Base-by-base conservation (phyloP, 352 stramenopile genomes). In the Globisporangium canariense region DNA sequence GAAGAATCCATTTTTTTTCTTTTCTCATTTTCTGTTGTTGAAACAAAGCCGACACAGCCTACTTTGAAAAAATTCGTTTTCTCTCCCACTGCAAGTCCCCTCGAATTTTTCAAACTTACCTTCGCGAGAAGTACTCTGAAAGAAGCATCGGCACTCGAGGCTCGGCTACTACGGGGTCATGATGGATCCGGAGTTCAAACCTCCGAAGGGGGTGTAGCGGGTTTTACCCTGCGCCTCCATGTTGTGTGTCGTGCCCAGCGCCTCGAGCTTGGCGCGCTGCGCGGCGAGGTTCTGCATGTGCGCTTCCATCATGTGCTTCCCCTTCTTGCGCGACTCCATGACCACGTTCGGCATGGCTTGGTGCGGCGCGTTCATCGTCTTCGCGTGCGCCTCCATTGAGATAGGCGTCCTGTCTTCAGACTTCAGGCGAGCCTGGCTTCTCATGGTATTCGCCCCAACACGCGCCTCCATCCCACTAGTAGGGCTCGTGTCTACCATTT, bases 361-460 rank as follows among this genome's bases (percentile, higher is more conserved):
- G 32, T 58, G 52, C 32, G 52, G 52, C 32, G 32, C 52, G n/a
- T 45, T 58, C 52, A 58, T 58, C 52, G 36, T 32, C 10, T 45
- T 58, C 50, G 32, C 14, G 50, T 28, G 50, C 4, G 50, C 50
- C 16, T 56, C 50, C 50, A 56, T 56, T 28, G 50, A 25, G 32
- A 59, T 40, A 40, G 3, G 25, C 25, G 25, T 28, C 25, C 25
- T 28, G 25, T 28, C 25, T 28, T 28, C 25, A 28, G 25, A 28
- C 25, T 28, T 28, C 25, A 28, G 25, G 25, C 25, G 25, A 28
- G 25, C 25, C 25, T 28, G 25, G 25, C 25, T 28, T 28, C 25
- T 28, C 25, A 28, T 28, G 25, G 25, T 28, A 28, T 28, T 28
- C 25, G 2, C 32, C 32, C 7, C 32, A 6, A 46, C 13, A 14